These are phyloP conservation scores for Lepiota venenata DNA, from an alignment of 768 basidiomycete species.

Conservation along the genomic window DNA sequence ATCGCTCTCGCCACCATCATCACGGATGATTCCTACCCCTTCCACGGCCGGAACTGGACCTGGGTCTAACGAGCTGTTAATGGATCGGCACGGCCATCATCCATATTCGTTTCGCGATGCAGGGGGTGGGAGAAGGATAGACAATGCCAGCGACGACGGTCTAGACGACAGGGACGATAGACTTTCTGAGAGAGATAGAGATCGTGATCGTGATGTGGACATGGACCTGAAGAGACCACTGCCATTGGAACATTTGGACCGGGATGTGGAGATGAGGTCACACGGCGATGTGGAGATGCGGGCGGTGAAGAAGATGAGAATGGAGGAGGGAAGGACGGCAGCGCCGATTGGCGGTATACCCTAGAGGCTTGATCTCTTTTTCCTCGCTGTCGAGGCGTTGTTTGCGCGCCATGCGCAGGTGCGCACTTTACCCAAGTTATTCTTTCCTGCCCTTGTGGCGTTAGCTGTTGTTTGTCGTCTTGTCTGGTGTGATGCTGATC, in stretches of 20 bases:
- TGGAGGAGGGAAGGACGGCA: constrained; percentile 37
- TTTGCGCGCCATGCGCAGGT: constrained; percentile 18
- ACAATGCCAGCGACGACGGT: constrained; percentile 2
- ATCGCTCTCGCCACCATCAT: constrained; percentile 56
- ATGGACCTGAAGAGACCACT: constrained; percentile 58
- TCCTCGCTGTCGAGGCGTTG: not conserved
- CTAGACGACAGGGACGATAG: constrained; percentile 12
- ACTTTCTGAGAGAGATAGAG: constrained; percentile 30
- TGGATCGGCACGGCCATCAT: constrained; percentile 5
- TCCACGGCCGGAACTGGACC: constrained; percentile 27
- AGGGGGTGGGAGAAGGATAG: too few species aligned
- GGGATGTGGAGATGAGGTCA: constrained; percentile 70
- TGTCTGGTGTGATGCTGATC: not conserved
- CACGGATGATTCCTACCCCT: constrained; percentile 49
- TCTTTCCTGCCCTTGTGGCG: constrained; percentile 4
- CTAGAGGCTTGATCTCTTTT: constrained; percentile 28
- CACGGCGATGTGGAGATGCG: constrained; percentile 33
- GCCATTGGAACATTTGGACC: constrained; percentile 41
- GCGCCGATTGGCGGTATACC: constrained; percentile 47
- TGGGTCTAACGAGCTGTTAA: constrained; percentile 19
- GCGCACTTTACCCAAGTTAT: constrained; percentile 4
- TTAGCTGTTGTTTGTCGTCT: not conserved
- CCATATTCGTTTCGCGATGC: not conserved
- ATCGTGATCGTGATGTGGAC: constrained; percentile 42
- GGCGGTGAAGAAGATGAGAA: constrained; percentile 70